Base-by-base conservation (phyloP, 257 asterid genomes). In the Fraxinus cuspidata region DNA sequence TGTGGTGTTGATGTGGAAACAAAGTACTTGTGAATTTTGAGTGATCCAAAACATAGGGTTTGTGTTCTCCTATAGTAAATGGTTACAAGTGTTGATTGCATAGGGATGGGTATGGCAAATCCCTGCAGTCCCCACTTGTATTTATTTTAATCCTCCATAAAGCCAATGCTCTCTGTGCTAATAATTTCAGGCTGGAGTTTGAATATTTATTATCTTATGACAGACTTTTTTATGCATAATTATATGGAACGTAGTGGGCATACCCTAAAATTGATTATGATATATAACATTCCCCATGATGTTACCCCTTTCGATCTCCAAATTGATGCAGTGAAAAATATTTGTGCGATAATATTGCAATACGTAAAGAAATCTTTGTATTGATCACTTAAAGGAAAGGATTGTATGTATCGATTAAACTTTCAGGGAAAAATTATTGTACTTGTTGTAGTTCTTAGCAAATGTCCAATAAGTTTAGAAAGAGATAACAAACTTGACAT, bases 41-140 rank as follows among this genome's bases (percentile, higher is more conserved):
- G 64, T 18, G 64, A 53, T 53, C 64, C 64, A 53, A 53, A 53
- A 53, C 27, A 53, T n/a, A 53, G 64, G 64, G 64, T 53, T 47
- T 0, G 64, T 53, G 27, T n/a, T 53, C 28, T n/a, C 65, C 27
- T 56, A 18, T 19, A 0, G 8, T 56, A 56, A 56, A 53, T 53
- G 64, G 64, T 4, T 3, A n/a, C 27, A 53, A 25, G 7, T 19
- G 9, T 56, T 18, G 12, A 1, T 7, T n/a, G 25, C 27, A 56
- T n/a, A n/a, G 65, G 25, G 65, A n/a, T 49, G 58, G 58, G 28
- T 12, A 19, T 18, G 19, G 25, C 28, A 56, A n/a, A 56, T 56
- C n/a, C n/a, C 10, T 53, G 19, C 64, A 18, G n/a, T 18, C 27
- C 64, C 9, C 23, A 53, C 64, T 53, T 53, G 64, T 53, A 53